These are phyloP conservation scores for Allantophomopsis cytisporea DNA, from an alignment of 2,329 filamentous ascomycete species.

Conservation along the genomic window DNA sequence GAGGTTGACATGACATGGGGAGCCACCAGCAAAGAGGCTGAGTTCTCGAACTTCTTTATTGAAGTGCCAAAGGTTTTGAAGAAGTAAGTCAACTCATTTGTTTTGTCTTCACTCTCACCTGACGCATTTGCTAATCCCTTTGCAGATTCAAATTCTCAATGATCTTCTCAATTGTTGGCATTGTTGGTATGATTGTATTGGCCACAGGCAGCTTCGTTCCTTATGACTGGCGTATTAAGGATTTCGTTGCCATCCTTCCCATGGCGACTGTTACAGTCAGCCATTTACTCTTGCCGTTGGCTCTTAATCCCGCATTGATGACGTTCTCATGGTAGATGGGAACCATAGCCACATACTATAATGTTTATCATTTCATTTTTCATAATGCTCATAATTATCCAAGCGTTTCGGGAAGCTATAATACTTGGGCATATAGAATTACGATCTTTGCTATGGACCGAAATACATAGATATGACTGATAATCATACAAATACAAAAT, in stretches of 20 bases:
- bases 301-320: slow-evolving; percentile 68
- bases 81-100: slow-evolving; percentile 40
- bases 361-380: no score
- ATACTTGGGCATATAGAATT: no score
- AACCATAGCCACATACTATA: no score
- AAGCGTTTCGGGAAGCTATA: no score
- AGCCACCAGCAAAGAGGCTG: slow-evolving; percentile 69
- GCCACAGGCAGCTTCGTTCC: slow-evolving; percentile 52
- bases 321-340: slow-evolving; percentile 55
- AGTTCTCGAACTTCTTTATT: slow-evolving; percentile 74
- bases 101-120: slow-evolving; percentile 17
- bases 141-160: slow-evolving; percentile 57
- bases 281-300: slow-evolving; percentile 59
- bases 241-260: slow-evolving; percentile 65
- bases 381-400: no score
- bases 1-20: slow-evolving; percentile 81
- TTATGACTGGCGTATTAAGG: slow-evolving; percentile 49
- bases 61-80: slow-evolving; percentile 69
- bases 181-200: slow-evolving; percentile 49
- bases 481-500: no score
- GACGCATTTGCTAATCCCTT: slow-evolving; percentile 11
- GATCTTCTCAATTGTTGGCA: slow-evolving; percentile 41
- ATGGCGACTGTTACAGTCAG: slow-evolving; percentile 58
- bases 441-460: no score
- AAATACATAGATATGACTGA: no score